Evolutionary conservation across 306 rosid genomes (phyloP).

Genomic region (Benincasa hispida): DNA sequence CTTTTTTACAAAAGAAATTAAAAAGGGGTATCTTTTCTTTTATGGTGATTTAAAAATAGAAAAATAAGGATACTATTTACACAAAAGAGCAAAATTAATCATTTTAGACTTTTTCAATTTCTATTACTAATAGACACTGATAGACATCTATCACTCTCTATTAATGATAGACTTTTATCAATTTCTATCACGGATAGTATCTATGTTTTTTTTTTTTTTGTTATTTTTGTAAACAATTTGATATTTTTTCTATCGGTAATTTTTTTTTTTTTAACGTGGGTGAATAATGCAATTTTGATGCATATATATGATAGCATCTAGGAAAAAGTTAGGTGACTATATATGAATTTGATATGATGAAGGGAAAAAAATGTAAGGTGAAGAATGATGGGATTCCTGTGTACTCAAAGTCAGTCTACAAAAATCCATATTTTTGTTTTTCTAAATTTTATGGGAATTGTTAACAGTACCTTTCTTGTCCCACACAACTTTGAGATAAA

Average conservation of each 20-base stretch:
- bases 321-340: background rate
- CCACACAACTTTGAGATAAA: conserved; percentile 72
- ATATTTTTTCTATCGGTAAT: too few relatives aligned
- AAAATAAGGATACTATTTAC: too few relatives aligned
- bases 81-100: too few relatives aligned
- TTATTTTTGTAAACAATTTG: too few relatives aligned
- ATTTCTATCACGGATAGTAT: too few relatives aligned
- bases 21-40: background rate
- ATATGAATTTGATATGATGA: conserved; percentile 3
- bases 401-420: conserved; percentile 21
- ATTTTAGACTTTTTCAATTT: too few relatives aligned
- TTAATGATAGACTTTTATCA: too few relatives aligned
- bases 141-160: too few relatives aligned
- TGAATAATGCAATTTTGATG: background rate
- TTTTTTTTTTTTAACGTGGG: background rate
- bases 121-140: too few relatives aligned
- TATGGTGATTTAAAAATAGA: too few relatives aligned
- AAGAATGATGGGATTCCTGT: conserved; percentile 24
- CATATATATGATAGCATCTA: background rate
- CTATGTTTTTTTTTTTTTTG: too few relatives aligned
- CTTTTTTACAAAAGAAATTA: background rate
- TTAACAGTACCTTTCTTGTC: conserved; percentile 50
- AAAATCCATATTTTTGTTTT: conserved; percentile 21
- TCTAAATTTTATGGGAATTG: conserved; percentile 46
- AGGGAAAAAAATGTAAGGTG: conserved; percentile 15